Evolutionary conservation across 176 grass and related monocot species (phyloP), one percentile per base, ranked within the genome.

Genomic region (Carex pumila): DNA sequence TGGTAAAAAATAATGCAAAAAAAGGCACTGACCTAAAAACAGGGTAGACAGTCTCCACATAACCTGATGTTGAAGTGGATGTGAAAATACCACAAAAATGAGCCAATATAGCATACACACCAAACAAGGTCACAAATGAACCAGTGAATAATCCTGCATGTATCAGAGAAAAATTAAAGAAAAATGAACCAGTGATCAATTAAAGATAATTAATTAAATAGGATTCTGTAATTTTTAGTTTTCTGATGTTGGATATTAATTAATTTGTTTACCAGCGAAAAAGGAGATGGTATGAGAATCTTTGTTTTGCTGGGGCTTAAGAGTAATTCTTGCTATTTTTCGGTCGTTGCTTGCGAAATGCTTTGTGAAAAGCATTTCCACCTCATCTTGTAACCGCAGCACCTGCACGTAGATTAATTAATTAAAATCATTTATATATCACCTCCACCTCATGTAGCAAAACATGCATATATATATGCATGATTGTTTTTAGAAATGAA

Each of bases 251-350:
- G 53, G 45, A 17, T 36, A 14, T 25, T 25, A 25, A 25, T 25
- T 25, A 25, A 25, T 19, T 30, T 50, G 6, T 83, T n/a, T 54
- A 81, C 96, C 96, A 58, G 94, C 88, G 12, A 99, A 88, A 88
- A 99, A 99, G 45, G 96, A 95, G 75, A 95, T 86, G 85, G 93
- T 84, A 66, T 99, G 96, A 1, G 91, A 95, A 84, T 87, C 92
- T 67, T 65, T 92, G 59, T 78, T 88, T 76, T 89, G 86, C 85
- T 92, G 87, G 4, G 96, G 93, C 61, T 85, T 93, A 12, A 99
- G 93, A 87, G 91, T 95, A 66, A 93, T 99, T 89, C 94, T 94
- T 1, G 96, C 93, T 30, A 91, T 91, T 71, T 85, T 92, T 83
- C 71, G 83, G 78, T 99, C 93, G 34, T 95, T 93, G 86, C 86